These are phyloP conservation scores for Didymella segeticola DNA, from an alignment of 2,329 filamentous ascomycete species.

Conservation along the genomic window DNA sequence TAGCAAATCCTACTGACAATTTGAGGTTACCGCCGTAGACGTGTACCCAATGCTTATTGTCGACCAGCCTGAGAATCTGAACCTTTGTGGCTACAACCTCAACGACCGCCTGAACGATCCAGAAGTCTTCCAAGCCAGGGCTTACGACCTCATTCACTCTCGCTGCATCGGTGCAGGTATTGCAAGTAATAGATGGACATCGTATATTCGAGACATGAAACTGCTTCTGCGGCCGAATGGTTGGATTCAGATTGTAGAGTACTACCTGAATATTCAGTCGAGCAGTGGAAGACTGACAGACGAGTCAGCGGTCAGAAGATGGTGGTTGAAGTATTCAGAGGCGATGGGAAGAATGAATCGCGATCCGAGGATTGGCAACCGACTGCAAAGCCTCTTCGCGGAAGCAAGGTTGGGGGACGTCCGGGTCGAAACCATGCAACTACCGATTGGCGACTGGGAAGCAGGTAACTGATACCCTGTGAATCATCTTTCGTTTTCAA, in stretches of 20 bases:
- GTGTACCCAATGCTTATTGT: constrained; percentile 44
- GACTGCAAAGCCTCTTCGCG: constrained; percentile 37
- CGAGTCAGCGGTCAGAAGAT: constrained; percentile 43
- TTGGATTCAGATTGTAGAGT: constrained; percentile 89
- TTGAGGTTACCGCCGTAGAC: constrained; percentile 48
- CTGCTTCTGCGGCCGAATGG: constrained; percentile 75
- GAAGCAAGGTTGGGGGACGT: constrained; percentile 44
- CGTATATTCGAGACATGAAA: constrained; percentile 78
- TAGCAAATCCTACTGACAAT: constrained; percentile 18
- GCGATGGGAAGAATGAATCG: constrained; percentile 45
- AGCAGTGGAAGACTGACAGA: constrained; percentile 79
- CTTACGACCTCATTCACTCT: constrained; percentile 86
- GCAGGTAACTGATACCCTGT: constrained; percentile 29
- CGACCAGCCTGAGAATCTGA: constrained; percentile 49
- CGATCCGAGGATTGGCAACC: constrained; percentile 43
- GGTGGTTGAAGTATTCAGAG: constrained; percentile 45
- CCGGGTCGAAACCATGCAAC: constrained; percentile 31
- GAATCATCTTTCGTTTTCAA: background rate
- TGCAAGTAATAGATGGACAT: constrained; percentile 72
- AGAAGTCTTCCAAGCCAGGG: constrained; percentile 64
- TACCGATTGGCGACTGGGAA: constrained; percentile 50
- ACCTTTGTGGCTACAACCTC: constrained; percentile 45
- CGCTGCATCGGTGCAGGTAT: constrained; percentile 75
- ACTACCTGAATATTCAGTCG: constrained; percentile 85
- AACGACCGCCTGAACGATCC: constrained; percentile 48